These are phyloP conservation scores for Populus tremula DNA, from an alignment of 345 rosid species.

Conservation along the genomic window DNA sequence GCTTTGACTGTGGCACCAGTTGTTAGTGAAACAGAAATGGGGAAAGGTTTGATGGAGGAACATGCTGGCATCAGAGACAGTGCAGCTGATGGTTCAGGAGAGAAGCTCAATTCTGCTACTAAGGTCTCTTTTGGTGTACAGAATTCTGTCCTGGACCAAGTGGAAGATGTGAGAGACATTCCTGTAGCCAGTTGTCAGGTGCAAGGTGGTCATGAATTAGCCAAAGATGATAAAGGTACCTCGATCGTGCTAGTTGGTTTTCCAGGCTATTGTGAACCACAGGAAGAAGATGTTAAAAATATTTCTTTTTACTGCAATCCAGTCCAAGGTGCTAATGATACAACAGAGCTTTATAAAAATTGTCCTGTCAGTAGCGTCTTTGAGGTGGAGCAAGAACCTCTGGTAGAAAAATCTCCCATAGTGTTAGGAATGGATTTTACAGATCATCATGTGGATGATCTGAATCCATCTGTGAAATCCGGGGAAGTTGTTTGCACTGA, in stretches of 20 bases:
- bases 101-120: constrained; percentile 17
- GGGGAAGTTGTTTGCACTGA: constrained; percentile 23
- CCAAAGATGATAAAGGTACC: constrained; percentile 16
- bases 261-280: constrained; percentile 19
- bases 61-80: constrained; percentile 17
- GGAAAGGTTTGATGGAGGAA: constrained; percentile 23
- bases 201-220: constrained; percentile 22
- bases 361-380: constrained; percentile 36
- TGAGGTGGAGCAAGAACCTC: constrained; percentile 42
- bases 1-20: constrained; percentile 14
- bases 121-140: constrained; percentile 21
- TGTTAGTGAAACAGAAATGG: constrained; percentile 32
- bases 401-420: constrained; percentile 22
- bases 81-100: constrained; percentile 32
- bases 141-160: constrained; percentile 27
- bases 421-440: constrained; percentile 16
- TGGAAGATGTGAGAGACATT: constrained; percentile 40
- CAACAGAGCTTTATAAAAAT: constrained; percentile 33
- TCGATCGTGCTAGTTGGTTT: constrained; percentile 20
- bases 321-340: constrained; percentile 34
- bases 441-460: constrained; percentile 27
- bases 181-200: constrained; percentile 34
- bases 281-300: constrained; percentile 30
- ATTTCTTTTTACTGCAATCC: constrained; percentile 27
- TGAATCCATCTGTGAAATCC: constrained; percentile 15